Evolutionary conservation across 768 basidiomycete species (phyloP).

Genomic region (Lactarius psammicola): DNA sequence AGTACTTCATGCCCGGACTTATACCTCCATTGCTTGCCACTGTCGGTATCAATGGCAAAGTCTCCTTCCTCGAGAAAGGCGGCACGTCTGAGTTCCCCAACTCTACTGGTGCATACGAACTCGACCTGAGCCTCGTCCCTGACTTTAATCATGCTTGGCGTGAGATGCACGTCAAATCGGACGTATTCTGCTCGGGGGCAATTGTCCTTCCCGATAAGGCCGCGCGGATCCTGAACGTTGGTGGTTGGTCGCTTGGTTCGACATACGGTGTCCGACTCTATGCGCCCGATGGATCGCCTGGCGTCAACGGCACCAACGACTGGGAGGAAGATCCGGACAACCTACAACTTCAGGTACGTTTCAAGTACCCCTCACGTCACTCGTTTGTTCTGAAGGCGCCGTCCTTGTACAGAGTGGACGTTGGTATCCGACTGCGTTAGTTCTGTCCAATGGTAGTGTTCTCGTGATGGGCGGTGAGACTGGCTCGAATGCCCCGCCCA

Average conservation of each 20-base stretch:
- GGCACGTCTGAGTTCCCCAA: slow-evolving; percentile 63
- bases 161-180: slow-evolving; percentile 70
- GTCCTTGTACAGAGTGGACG: slow-evolving; percentile 47
- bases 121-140: slow-evolving; percentile 58
- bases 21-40: slow-evolving; percentile 74
- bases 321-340: slow-evolving; percentile 71
- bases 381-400: background rate
- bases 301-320: slow-evolving; percentile 71
- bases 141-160: slow-evolving; percentile 58
- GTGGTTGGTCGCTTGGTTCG: slow-evolving; percentile 69
- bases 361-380: background rate
- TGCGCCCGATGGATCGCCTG: slow-evolving; percentile 62
- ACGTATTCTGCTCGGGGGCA: slow-evolving; percentile 77
- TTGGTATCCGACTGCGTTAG: slow-evolving; percentile 70
- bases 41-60: slow-evolving; percentile 77
- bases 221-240: slow-evolving; percentile 62
- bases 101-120: slow-evolving; percentile 75
- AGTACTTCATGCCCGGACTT: slow-evolving; percentile 55
- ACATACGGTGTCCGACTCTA: slow-evolving; percentile 74
- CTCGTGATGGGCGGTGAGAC: slow-evolving; percentile 73
- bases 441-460: slow-evolving; percentile 71
- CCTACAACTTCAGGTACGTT: slow-evolving; percentile 57
- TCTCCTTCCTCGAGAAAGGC: slow-evolving; percentile 73
- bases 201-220: slow-evolving; percentile 74
- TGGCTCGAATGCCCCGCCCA: slow-evolving; percentile 63